Base-by-base conservation (phyloP, 805 yeast species). In the Tetrapisispora fleetii region DNA sequence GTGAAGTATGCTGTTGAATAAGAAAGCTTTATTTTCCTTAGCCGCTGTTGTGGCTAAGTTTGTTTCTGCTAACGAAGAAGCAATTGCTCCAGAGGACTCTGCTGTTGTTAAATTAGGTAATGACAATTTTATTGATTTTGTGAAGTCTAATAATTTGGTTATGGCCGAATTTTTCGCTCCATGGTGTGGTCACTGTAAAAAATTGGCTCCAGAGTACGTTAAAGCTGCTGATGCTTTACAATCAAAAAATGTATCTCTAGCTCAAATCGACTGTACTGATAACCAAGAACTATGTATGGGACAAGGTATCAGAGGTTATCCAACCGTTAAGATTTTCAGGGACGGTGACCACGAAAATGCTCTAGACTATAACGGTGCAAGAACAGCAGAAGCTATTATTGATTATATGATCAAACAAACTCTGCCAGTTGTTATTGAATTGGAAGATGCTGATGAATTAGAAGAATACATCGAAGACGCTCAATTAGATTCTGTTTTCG, bases 111-210 rank as follows among this genome's bases (percentile, higher is more conserved):
- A 85, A 65, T 77, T 91, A 54, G 78, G 85, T 37, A 69, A 81
- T 19, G 80, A 75, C 37, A 76, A 76, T 50, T 91, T 86, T 65
- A 76, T 77, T 49, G 66, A 73, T 16, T 87, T 85, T 67, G 68
- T 91, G 54, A 68, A 71, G 44, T 79, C 75, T 48, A 84, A 90
- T 71, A 85, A 88, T 35, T 74, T 90, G 56, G 95, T 87, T 21
- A 70, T 87, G 53, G 84, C 91, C 19, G 95, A 87, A 69, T 87
- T 87, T 69, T 87, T 83, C 66, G 95, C 95, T 17, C 95, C 97
- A 65, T 91, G 98, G 97, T 90, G 97, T 75, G 96, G 96, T 17
- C 93, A 90, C 72, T 90, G 97, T 76, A 88, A 90, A 74, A 77
- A 77, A 45, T 71, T 87, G 55, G 95, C 88, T 13, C 96, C 96